These are phyloP conservation scores for Massarina eburnea DNA, from an alignment of 2,329 filamentous ascomycete genomes.

Conservation along the genomic window DNA sequence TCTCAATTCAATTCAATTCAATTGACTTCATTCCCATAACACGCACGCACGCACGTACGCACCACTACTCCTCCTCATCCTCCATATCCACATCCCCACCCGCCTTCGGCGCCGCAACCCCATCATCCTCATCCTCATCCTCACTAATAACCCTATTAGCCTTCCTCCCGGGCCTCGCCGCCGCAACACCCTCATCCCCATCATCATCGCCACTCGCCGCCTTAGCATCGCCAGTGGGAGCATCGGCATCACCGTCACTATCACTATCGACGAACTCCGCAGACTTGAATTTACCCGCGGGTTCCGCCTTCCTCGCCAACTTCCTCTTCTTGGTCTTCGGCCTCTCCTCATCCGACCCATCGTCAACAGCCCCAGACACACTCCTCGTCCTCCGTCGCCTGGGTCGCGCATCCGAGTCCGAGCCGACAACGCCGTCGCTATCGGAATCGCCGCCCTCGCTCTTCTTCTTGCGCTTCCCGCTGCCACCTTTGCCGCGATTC, in stretches of 20 bases:
- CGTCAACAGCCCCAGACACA: slow-evolving; percentile 42
- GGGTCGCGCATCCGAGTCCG: slow-evolving; percentile 42
- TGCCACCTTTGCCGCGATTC: slow-evolving; percentile 49
- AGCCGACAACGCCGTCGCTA: slow-evolving; percentile 43
- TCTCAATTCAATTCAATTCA: too few relatives aligned
- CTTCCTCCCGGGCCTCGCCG: slow-evolving; percentile 28
- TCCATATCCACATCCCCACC: slow-evolving; percentile 28
- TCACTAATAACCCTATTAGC: slow-evolving; percentile 29
- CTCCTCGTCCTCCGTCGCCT: slow-evolving; percentile 37
- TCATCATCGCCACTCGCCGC: slow-evolving; percentile 19
- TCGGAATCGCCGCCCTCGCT: slow-evolving; percentile 49
- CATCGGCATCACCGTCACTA: slow-evolving; percentile 32
- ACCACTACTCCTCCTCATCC: slow-evolving; percentile 29
- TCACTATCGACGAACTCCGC: slow-evolving; percentile 79
- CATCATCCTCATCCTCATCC: slow-evolving; percentile 31
- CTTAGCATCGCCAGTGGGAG: slow-evolving; percentile 17
- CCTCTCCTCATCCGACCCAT: slow-evolving; percentile 58
- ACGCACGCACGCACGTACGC: too few relatives aligned
- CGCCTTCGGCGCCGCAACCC: slow-evolving; percentile 19
- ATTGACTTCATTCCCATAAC: too few relatives aligned
- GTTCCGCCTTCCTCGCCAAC: slow-evolving; percentile 55
- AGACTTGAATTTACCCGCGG: slow-evolving; percentile 74
- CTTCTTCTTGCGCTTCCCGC: slow-evolving; percentile 65
- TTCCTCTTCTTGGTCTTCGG: slow-evolving; percentile 63
- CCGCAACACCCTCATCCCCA: slow-evolving; percentile 26